phyloP scores from a whole-genome alignment of 352 stramenopile species.

The Pythium coloratum region DNA sequence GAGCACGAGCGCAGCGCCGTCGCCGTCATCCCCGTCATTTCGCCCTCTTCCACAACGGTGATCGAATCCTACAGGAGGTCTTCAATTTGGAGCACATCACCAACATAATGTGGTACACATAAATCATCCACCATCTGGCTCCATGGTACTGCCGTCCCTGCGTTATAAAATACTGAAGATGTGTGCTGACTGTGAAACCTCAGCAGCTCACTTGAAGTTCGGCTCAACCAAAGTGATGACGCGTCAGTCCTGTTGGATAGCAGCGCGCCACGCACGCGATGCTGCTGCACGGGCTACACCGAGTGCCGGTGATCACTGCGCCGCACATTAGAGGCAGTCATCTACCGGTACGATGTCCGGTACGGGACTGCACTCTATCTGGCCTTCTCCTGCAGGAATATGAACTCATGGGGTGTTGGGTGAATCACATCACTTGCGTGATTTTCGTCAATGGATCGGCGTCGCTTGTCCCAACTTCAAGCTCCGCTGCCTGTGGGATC shows the following conservation, averaged over 20 bases:
- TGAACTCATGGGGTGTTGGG: too few species aligned
- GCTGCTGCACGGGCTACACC: not conserved
- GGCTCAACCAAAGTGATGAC: constrained; percentile 14
- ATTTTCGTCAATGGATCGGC: too few species aligned
- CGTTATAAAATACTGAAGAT: constrained; percentile 8
- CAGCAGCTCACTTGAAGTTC: constrained; percentile 25
- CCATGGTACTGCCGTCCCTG: constrained; percentile 2
- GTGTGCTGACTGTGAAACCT: constrained; percentile 11
- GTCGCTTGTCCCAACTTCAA: not conserved
- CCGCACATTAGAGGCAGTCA: not conserved
- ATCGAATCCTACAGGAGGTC: not conserved
- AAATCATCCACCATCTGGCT: constrained; percentile 1
- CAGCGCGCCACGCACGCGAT: not conserved
- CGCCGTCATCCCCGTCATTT: constrained; percentile 2
- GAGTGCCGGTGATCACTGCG: not conserved
- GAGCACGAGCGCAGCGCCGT: constrained; percentile 51
- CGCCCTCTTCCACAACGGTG: not conserved
- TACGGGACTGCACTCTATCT: too few species aligned
- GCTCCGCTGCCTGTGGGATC: not conserved
- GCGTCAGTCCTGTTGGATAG: constrained; percentile 6
- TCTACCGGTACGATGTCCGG: too few species aligned
- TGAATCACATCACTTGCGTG: too few species aligned
- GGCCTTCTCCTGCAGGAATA: too few species aligned
- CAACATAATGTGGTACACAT: not conserved
- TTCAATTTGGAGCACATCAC: not conserved